phyloP scores from a whole-genome alignment of 2,329 filamentous ascomycete genomes.

The Phialophora macrospora region DNA sequence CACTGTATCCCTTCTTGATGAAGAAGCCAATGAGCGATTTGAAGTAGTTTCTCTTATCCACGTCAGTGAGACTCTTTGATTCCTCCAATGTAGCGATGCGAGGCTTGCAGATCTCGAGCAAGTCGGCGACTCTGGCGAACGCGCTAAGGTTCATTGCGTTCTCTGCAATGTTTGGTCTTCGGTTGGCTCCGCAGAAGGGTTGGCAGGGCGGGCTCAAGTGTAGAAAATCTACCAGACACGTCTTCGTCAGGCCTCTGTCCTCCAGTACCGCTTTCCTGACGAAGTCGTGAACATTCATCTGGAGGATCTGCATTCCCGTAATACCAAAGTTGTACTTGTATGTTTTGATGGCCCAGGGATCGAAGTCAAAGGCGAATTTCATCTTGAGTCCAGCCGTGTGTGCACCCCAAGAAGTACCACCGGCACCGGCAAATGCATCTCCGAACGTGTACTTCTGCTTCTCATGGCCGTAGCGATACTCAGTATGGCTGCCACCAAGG shows the following conservation, averaged over 20 bases:
- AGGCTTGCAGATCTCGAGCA: constrained; percentile 65
- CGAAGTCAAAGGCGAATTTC: constrained; percentile 68
- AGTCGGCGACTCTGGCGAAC: constrained; percentile 53
- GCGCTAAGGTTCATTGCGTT: constrained; percentile 71
- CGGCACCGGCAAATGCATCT: constrained; percentile 75
- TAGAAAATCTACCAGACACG: constrained; percentile 64
- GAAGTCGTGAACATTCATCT: constrained; percentile 54
- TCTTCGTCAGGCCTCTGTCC: background rate
- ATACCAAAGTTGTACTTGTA: constrained; percentile 63
- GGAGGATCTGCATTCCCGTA: constrained; percentile 3
- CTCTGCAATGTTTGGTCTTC: constrained; percentile 56
- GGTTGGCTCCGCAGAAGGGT: constrained; percentile 74
- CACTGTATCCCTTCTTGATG: constrained; percentile 68
- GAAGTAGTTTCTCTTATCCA: constrained; percentile 62
- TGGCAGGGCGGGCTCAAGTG: constrained; percentile 82
- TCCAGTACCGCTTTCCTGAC: constrained; percentile 40
- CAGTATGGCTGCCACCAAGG: constrained; percentile 2
- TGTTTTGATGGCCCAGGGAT: constrained; percentile 60
- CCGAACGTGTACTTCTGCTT: constrained; percentile 64
- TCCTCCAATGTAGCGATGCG: constrained; percentile 79
- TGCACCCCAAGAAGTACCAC: constrained; percentile 72
- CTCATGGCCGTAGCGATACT: background rate
- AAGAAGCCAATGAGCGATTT: constrained; percentile 67
- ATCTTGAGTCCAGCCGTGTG: constrained; percentile 62
- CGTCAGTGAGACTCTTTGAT: constrained; percentile 68